A percentile compares a stretch with the other conserved stretches of the same genome.
Evolutionary conservation across 805 yeast genomes (phyloP).

Genomic region (Blastobotrys robertii): DNA sequence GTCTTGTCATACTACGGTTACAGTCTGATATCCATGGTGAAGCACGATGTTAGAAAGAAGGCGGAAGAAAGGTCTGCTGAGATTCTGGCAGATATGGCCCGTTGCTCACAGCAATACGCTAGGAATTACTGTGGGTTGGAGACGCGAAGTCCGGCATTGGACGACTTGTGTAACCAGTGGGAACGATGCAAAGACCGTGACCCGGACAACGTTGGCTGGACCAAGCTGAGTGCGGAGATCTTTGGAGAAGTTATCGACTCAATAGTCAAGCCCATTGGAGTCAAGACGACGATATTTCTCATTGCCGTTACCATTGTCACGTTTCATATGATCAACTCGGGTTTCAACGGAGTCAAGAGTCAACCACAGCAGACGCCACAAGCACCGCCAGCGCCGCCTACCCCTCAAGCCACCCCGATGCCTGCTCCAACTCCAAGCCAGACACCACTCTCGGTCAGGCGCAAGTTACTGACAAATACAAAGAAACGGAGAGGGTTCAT

Average conservation of each 20-base stretch:
- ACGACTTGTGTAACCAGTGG: conserved; percentile 61
- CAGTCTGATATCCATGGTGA: conserved; percentile 45
- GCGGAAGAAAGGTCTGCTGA: conserved; percentile 54
- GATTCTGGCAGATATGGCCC: conserved; percentile 52
- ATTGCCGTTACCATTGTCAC: conserved; percentile 22
- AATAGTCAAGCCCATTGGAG: conserved; percentile 58
- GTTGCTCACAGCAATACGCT: conserved; percentile 59
- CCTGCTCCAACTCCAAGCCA: neutral
- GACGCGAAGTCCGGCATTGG: conserved; percentile 68
- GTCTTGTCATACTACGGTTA: conserved; percentile 33
- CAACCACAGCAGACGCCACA: neutral
- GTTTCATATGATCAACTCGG: conserved; percentile 23
- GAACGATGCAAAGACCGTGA: conserved; percentile 75
- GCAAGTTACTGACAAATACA: too few relatives aligned
- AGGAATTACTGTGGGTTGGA: conserved; percentile 58
- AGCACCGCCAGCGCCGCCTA: neutral
- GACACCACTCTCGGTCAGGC: neutral
- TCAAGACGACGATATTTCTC: conserved; percentile 47
- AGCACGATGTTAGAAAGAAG: conserved; percentile 61
- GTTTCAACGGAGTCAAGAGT: conserved; percentile 9
- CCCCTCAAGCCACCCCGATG: neutral
- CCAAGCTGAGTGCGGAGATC: conserved; percentile 69
- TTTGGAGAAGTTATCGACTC: conserved; percentile 76
- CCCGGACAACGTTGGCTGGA: conserved; percentile 56
- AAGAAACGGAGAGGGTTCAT: too few relatives aligned